These are phyloP conservation scores for Chrysopogon serrulatus DNA, from an alignment of 176 grass and related monocot species.

Conservation along the genomic window DNA sequence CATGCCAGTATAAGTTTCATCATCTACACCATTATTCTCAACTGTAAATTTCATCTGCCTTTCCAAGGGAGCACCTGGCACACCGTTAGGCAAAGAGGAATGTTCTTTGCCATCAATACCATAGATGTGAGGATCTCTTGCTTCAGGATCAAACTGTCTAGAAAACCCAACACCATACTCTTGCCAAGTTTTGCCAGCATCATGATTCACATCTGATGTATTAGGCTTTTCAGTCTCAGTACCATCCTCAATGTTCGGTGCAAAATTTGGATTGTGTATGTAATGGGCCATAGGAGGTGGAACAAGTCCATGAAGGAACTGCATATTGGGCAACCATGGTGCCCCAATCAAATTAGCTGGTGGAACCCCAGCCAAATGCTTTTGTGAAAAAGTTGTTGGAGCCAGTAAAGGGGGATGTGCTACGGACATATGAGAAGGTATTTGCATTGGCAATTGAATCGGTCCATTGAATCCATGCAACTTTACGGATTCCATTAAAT, in stretches of 20 bases:
- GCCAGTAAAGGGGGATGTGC: constrained; percentile 43
- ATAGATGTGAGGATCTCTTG: constrained; percentile 44
- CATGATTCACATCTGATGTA: constrained; percentile 32
- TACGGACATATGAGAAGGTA: constrained; percentile 48
- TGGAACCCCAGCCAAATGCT: constrained; percentile 54
- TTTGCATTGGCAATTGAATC: constrained; percentile 59
- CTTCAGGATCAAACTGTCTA: constrained; percentile 40
- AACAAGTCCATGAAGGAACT: constrained; percentile 52
- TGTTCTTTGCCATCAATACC: constrained; percentile 43
- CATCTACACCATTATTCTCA: constrained; percentile 28
- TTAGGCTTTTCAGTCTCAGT: constrained; percentile 40
- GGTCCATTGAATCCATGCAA: constrained; percentile 76
- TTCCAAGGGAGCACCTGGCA: constrained; percentile 28
- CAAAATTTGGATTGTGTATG: constrained; percentile 36
- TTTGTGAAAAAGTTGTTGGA: constrained; percentile 46
- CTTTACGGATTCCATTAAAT: constrained; percentile 68
- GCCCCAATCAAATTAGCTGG: constrained; percentile 48
- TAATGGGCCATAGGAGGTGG: constrained; percentile 55
- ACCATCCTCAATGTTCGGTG: constrained; percentile 40
- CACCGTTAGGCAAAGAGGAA: constrained; percentile 35
- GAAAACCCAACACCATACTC: constrained; percentile 41
- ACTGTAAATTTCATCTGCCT: constrained; percentile 39
- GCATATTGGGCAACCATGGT: constrained; percentile 63
- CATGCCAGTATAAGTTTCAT: constrained; percentile 42
- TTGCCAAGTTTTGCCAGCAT: constrained; percentile 34